Evolutionary conservation across 2,329 filamentous ascomycete genomes (phyloP), one percentile per base, ranked within the genome.

Genomic region (Ophiostoma perfectum): DNA sequence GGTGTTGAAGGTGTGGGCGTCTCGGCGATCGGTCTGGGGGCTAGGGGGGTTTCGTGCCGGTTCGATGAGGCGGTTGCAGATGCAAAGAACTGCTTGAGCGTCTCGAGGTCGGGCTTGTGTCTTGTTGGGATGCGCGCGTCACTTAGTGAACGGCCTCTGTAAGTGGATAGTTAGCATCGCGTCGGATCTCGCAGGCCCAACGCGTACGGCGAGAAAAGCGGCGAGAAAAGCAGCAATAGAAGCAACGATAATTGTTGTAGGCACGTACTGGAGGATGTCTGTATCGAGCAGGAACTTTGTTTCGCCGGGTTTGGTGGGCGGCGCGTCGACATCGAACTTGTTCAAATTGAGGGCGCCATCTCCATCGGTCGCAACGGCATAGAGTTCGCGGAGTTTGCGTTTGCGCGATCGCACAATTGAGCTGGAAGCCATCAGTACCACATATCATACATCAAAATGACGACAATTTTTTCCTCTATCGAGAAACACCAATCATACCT

Each of bases 361-460:
- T 76, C 83, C 80, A 78, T 88, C 87, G 78, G 90, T 90, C 82
- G 91, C 89, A 84, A 91, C 86, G 74, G 86, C 84, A 82, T 90
- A 96, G 75, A 97, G 86, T 82, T 95, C 90, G 78, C 90, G 89
- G 78, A 97, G 85, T 84, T 96, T 96, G 80, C 92, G 89, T 86
- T 96, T 95, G 80, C 91, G 90, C 84, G 90, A 92, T 80, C 84
- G 85, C 83, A 90, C 86, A 85, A 90, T 88, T 85, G 85, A 83
- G 81, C 88, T 90, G 77, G 70, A 73, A 71, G 71, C 38, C 55
- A 76, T 86, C 72, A 86, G 78, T 75, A 83, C 69, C 69, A 70
- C 75, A 66, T 80, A 81, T 79, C 75, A 74, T 68, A 76, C 73
- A 84, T 80, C 77, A 73, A 78, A 78, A 73, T 75, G 74, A 82